Conservation (phyloP, 2,329 filamentous ascomycete genomes). For the Fusarium dlaminii region DNA sequence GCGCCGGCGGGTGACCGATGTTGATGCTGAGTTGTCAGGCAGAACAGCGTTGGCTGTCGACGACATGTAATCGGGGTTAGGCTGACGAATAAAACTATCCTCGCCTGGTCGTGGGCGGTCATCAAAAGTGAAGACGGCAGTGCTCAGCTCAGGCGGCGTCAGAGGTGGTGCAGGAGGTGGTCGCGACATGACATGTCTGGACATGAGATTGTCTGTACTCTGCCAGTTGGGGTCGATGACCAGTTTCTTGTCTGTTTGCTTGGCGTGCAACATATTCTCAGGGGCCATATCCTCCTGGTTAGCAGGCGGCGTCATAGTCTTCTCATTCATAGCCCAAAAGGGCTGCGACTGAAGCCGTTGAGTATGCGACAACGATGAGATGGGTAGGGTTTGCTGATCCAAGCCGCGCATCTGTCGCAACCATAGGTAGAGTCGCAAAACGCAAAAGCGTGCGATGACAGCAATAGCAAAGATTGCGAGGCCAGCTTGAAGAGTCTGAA, state of each 20-base stretch:
- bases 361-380: conserved; percentile 28
- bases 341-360: conserved; percentile 30
- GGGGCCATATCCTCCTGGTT: conserved; percentile 8
- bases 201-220: conserved; percentile 38
- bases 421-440: conserved; percentile 40
- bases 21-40: conserved; percentile 42
- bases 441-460: conserved; percentile 47
- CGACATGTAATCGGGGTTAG: conserved; percentile 60
- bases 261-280: conserved; percentile 15
- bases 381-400: conserved; percentile 35
- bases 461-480: conserved; percentile 50
- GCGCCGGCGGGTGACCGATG: conserved; percentile 50
- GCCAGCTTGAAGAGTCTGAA: conserved; percentile 41
- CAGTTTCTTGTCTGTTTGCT: conserved; percentile 27
- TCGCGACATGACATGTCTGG: conserved; percentile 48
- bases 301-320: conserved; percentile 21
- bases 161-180: conserved; percentile 59
- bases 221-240: conserved; percentile 43
- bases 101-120: conserved; percentile 44
- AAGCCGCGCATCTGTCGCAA: conserved; percentile 40
- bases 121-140: conserved; percentile 55
- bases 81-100: conserved; percentile 57
- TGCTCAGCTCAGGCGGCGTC: conserved; percentile 58
- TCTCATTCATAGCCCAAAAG: conserved; percentile 43
- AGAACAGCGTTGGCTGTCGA: conserved; percentile 45